Base-by-base conservation (phyloP, 2,329 filamentous ascomycete genomes). In the Colletotrichum gigasporum region DNA sequence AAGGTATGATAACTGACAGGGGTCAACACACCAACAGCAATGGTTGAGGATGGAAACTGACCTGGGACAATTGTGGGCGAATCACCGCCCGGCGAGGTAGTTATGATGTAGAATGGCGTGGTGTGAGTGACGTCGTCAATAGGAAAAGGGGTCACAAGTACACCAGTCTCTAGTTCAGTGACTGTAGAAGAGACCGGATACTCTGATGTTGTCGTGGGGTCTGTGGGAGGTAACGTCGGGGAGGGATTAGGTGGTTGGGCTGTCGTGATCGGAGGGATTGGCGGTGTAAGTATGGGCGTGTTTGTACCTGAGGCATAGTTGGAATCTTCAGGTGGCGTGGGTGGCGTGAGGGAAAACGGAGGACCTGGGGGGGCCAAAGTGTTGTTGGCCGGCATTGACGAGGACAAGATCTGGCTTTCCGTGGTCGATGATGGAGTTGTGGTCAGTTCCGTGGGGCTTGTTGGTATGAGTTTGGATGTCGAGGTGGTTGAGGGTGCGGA, bases 21-120 rank as follows among this genome's bases (percentile, higher is more conserved):
- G 5, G 7, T 41, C 18, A 26, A 34, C 6, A 24, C 16, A 10
- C 34, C n/a, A 50, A 30, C 2, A 18, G 3, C 9, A 7, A 41
- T 11, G 1, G 0, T 14, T 0, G 12, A 6, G 10, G 28, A 12
- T 18, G 35, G n/a, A 45, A 1, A 22, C 32, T 47, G 10, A 62
- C 58, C 54, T 16, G 58, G 58, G 5, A 62, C 58, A n/a, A 62
- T 57, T 3, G 58, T 62, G 2, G 58, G 26, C 14, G 35, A 32
- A 11, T 44, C 30, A 4, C 52, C 30, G 2, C 57, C 57, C 7
- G 50, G 41, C 4, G 42, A 62, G 6, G 58, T 62, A 18, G 58
- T 62, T 9, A 42, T 62, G 20, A 62, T 57, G 10, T 57, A 57
- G 24, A 20, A 35, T 1, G 58, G 58, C 1, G 58, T 57, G 5